Base-by-base conservation (phyloP, 2,329 filamentous ascomycete species). In the Exophiala xenobiotica region DNA sequence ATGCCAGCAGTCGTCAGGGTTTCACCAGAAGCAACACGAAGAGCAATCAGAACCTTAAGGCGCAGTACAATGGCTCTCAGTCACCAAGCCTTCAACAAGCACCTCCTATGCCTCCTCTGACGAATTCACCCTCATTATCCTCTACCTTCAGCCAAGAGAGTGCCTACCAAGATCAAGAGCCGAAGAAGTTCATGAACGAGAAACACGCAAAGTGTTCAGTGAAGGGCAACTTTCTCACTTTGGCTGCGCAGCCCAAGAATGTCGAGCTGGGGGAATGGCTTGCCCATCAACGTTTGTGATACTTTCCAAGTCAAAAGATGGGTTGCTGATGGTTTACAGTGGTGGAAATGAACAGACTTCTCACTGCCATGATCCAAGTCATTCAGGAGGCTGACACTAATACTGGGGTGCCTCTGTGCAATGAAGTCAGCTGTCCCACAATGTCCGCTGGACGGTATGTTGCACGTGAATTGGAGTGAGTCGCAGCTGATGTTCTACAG, bases 211-310 rank as follows among this genome's bases (percentile, higher is more conserved):
- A 86, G 67, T 84, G 95, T 65, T 95, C 96, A 60, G 91, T 96
- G 65, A 95, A 92, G 75, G 92, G 92, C 53, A 97, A 96, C 74
- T 96, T 97, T 68, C 90, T 96, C 86, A 96, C 92, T 8, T 74
- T 97, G 53, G 95, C 91, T 64, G 90, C 90, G 43, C 87, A 91
- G 66, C 92, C 92, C 18, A 91, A 92, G 75, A 91, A 93, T 50
- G 88, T 96, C 39, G 92, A 96, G 65, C 84, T 90, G 67, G 92
- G 90, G 60, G 92, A 97, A 72, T 97, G 92, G 92, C 80, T 96
- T 62, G 91, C 91, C 57, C 90, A 96, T 70, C 92, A 96, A 78
- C 85, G 92, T 95, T 78, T 67, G 64, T 43, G 38, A 6, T 27
- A 23, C 33, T 19, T 22, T 5, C 8, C 23, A 38, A 19, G 9